phyloP scores from a whole-genome alignment of 2,329 filamentous ascomycete species.

The Diaporthe eres region DNA sequence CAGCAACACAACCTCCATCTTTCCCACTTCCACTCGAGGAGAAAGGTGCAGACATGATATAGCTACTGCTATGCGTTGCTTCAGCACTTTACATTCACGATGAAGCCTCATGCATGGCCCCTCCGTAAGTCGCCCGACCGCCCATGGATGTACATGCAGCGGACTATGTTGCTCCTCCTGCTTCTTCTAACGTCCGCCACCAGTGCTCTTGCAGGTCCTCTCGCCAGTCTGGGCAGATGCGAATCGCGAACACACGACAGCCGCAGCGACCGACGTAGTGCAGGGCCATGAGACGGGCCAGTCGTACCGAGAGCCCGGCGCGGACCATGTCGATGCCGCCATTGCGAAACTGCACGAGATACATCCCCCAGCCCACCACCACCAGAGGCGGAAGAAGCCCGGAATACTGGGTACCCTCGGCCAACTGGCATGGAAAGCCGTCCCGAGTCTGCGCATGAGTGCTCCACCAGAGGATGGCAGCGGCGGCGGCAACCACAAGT shows the following conservation, averaged over 20 bases:
- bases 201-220: constrained; percentile 64
- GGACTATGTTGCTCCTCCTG: not conserved
- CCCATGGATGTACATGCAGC: not conserved
- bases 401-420: constrained; percentile 60
- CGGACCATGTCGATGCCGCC: constrained; percentile 68
- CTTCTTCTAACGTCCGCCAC: constrained; percentile 4
- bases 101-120: constrained; percentile 41
- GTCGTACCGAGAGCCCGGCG: constrained; percentile 54
- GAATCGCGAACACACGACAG: constrained; percentile 47
- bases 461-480: constrained; percentile 57
- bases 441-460: constrained; percentile 65
- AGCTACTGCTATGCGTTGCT: constrained; percentile 41
- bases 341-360: constrained; percentile 65
- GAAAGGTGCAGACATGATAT: constrained; percentile 35
- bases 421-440: constrained; percentile 61
- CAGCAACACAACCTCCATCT: constrained; percentile 12
- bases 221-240: constrained; percentile 56
- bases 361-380: constrained; percentile 57
- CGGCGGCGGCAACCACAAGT: constrained; percentile 48
- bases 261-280: constrained; percentile 37
- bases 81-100: constrained; percentile 32
- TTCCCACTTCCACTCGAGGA: not conserved
- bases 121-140: constrained; percentile 55
- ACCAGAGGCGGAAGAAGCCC: constrained; percentile 59
- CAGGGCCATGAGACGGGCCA: constrained; percentile 38